Evolutionary conservation across 176 grass and related monocot genomes (phyloP).

Genomic region (Oryza rufipogon): DNA sequence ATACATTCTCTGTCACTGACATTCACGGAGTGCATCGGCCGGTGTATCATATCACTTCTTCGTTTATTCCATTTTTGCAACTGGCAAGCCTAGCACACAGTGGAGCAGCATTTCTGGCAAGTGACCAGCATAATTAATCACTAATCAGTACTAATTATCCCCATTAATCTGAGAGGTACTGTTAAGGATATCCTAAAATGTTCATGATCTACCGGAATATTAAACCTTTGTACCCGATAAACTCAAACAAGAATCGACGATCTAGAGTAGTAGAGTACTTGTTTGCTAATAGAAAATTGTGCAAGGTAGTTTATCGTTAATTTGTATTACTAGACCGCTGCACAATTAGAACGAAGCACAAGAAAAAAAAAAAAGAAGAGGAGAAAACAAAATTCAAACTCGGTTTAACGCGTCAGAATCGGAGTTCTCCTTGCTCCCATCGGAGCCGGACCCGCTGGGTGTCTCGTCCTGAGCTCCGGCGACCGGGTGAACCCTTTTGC

Average conservation of each 20-base stretch:
- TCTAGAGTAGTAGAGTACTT: neutral
- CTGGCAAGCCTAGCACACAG: neutral
- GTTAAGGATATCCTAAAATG: neutral
- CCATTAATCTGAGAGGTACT: neutral
- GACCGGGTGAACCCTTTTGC: constrained; percentile 51
- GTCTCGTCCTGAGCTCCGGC: neutral
- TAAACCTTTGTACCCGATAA: neutral
- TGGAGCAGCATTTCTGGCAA: neutral
- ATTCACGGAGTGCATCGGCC: neutral
- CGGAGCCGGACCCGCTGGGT: constrained; percentile 23
- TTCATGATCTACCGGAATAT: neutral
- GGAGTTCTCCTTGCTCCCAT: constrained; percentile 1
- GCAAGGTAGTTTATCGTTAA: neutral
- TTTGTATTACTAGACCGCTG: neutral
- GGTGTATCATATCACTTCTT: neutral
- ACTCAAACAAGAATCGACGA: neutral
- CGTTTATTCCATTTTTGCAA: neutral
- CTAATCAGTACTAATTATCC: neutral
- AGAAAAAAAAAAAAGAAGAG: neutral
- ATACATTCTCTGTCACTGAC: constrained; percentile 31
- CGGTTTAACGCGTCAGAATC: constrained; percentile 49
- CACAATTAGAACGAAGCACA: neutral
- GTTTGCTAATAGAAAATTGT: neutral
- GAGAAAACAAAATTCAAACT: constrained; percentile 47
- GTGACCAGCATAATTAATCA: neutral